These are phyloP conservation scores for Kurtzmaniella cleridarum DNA, from an alignment of 805 yeast species.

Conservation along the genomic window DNA sequence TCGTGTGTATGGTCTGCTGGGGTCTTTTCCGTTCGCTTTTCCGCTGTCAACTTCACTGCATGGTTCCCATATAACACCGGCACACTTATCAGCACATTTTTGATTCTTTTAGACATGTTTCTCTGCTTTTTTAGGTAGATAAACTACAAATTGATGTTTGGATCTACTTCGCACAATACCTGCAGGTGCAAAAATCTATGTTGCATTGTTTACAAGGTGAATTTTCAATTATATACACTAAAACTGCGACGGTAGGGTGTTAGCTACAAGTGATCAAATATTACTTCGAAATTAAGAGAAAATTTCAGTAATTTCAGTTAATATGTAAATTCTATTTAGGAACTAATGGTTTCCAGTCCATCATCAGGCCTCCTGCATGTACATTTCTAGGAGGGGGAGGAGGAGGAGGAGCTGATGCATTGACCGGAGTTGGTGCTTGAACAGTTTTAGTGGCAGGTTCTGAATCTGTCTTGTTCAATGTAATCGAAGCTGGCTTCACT, in stretches of 20 bases:
- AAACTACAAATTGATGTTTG: too few species aligned
- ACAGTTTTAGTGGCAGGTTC: not conserved
- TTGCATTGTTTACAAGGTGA: too few species aligned
- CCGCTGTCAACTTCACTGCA: conserved; percentile 33
- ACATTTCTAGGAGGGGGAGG: conserved; percentile 7
- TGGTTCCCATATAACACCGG: conserved; percentile 39
- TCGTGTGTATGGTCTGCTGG: conserved; percentile 91
- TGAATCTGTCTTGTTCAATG: not conserved
- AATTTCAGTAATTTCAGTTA: too few species aligned
- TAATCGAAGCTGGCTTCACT: not conserved
- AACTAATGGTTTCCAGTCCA: conserved; percentile 48
- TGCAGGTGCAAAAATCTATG: too few species aligned
- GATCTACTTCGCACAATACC: too few species aligned
- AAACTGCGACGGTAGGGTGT: too few species aligned
- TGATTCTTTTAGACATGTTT: conserved; percentile 16
- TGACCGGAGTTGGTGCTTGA: conserved; percentile 9
- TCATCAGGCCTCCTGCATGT: conserved; percentile 19
- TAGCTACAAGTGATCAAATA: too few species aligned
- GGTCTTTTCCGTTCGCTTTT: conserved; percentile 28
- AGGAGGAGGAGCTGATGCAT: conserved; percentile 2
- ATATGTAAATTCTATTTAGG: conserved; percentile 40
- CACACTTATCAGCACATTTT: conserved; percentile 34
- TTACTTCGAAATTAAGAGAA: too few species aligned
- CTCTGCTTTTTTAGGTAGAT: too few species aligned
- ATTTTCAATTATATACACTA: too few species aligned